These are phyloP conservation scores for Trichoderma pleuroti DNA, from an alignment of 2,329 filamentous ascomycete species.

Conservation along the genomic window DNA sequence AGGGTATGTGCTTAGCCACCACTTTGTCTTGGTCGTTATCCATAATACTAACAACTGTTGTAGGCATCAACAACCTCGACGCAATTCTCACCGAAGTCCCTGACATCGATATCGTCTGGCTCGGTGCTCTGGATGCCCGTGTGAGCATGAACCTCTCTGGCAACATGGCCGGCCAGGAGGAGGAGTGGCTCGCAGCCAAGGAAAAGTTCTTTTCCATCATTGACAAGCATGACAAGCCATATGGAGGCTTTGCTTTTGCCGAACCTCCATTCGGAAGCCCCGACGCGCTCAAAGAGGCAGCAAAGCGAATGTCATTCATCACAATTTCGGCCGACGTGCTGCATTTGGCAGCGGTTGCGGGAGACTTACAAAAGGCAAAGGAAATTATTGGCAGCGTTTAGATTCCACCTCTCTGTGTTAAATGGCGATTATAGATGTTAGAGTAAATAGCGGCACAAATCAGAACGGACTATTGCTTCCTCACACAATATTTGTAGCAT, in stretches of 20 bases:
- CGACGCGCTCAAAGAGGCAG: conserved; percentile 27
- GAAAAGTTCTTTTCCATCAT: conserved; percentile 38
- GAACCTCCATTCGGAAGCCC: conserved; percentile 25
- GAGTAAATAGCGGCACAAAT: neutral
- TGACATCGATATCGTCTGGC: conserved; percentile 47
- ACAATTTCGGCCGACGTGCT: neutral
- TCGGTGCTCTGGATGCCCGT: conserved; percentile 43
- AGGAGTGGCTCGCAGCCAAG: conserved; percentile 40
- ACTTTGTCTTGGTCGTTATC: neutral
- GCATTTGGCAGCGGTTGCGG: neutral
- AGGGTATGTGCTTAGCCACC: conserved; percentile 20
- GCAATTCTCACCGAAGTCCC: conserved; percentile 44
- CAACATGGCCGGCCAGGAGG: conserved; percentile 36
- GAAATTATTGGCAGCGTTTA: neutral
- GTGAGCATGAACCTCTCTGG: conserved; percentile 42
- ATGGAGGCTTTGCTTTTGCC: conserved; percentile 31
- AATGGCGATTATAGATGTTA: neutral
- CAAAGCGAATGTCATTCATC: conserved; percentile 29
- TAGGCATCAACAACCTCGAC: conserved; percentile 45
- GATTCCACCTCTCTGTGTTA: neutral
- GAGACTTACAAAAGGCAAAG: neutral
- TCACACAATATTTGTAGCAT: neutral
- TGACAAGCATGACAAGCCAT: conserved; percentile 46
- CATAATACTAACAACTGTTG: too few species aligned
- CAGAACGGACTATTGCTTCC: neutral